These are phyloP conservation scores for Cyclostephanos tholiformis DNA, from an alignment of 108 stramenopile genomes.

Conservation along the genomic window DNA sequence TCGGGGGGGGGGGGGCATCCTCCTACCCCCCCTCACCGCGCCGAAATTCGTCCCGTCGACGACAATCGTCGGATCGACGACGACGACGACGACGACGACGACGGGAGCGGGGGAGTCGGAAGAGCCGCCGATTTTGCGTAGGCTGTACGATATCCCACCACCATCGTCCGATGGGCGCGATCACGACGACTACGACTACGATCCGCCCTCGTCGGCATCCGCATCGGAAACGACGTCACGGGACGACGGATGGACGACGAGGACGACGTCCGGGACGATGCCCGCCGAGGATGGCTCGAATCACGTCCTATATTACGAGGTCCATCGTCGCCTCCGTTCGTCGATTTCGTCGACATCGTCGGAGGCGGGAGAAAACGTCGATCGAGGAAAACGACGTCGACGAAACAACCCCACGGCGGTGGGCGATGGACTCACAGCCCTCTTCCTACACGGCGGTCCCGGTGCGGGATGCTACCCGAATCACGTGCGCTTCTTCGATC, in stretches of 20 bases:
- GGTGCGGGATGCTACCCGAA: conserved; percentile 77
- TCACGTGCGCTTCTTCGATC: conserved; percentile 82
- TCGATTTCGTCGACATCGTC: background rate
- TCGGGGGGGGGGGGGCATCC: too few species aligned
- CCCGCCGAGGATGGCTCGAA: conserved; percentile 39
- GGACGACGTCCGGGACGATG: conserved; percentile 28
- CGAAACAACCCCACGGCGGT: background rate
- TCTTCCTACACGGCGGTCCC: conserved; percentile 88
- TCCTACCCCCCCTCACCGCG: too few species aligned
- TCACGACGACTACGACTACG: too few species aligned
- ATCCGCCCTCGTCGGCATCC: background rate
- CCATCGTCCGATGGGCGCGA: too few species aligned
- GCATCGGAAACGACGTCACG: background rate
- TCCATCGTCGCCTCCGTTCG: conserved; percentile 36
- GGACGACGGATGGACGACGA: conserved; percentile 14
- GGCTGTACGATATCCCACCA: too few species aligned
- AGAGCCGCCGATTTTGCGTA: too few species aligned
- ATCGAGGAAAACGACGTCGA: too few species aligned
- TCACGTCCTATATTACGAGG: conserved; percentile 48
- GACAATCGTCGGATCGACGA: too few species aligned
- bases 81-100: too few species aligned
- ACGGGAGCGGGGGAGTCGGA: too few species aligned
- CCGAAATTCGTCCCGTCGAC: too few species aligned
- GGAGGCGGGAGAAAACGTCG: too few species aligned
- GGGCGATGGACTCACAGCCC: conserved; percentile 37